Evolutionary conservation across 495 filamentous ascomycete genomes (phyloP), one percentile per base, ranked within the genome.

Genomic region (Penicillium egyptiacum): DNA sequence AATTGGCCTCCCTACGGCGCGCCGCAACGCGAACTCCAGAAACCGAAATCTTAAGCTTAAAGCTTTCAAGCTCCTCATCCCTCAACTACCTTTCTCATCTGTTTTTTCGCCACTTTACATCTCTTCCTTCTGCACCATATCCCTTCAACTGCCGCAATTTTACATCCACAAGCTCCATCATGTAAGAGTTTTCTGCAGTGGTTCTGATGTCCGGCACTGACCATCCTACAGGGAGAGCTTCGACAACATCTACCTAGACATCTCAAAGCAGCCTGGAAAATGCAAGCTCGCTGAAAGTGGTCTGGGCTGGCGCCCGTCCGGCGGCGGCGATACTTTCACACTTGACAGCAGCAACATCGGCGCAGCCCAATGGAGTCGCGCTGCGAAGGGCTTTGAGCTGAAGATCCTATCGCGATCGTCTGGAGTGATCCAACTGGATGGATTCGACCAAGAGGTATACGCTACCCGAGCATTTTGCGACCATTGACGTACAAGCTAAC

Each of bases 241-340:
- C 68, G 92, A 98, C 66, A 90, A 89, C 68, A 96, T 97, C 76
- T 89, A 94, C 72, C 83, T 99, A 56, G 92, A 99, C 71, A 80
- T 99, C 26, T 96, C 92, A 46, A 91, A 89, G 68, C 86, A 91
- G 65, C 79, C 84, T 14, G 95, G 95, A 58, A 93, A 90, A 79
- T 96, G 91, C 77, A 86, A 93, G 65, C 89, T 99, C 62, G 92
- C 91, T 41, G 93, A 96, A 58, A 90, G 83, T 50, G 95, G 95
- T 45, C 78, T 96, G 60, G 95, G 92, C 45, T 99, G 95, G 95
- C 94, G 92, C 70, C 91, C 93, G 16, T 82, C 86, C 3, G 84
- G 82, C 19, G 90, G 89, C 62, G 90, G 91, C 65, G 92, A 97
- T 41, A 91, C 91, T 54, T 97, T 95, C 71, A 96, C 92, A 10